These are phyloP conservation scores for Candida adriatica DNA, from an alignment of 805 yeast species.

Conservation along the genomic window DNA sequence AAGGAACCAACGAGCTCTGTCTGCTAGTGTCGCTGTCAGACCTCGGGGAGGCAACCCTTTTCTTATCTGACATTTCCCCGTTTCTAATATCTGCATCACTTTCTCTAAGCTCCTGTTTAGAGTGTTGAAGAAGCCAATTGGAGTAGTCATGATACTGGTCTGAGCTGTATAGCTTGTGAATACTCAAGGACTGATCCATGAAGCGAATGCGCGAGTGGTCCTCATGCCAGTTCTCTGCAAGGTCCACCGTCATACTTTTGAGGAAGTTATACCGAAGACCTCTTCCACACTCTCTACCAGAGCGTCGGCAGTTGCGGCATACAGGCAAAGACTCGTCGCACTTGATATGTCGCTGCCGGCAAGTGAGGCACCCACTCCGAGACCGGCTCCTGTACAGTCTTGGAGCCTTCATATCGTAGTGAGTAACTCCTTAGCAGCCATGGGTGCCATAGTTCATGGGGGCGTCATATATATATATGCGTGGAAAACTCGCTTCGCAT, in stretches of 20 bases:
- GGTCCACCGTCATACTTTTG: conserved; percentile 19
- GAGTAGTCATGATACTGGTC: conserved; percentile 16
- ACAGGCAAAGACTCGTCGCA: conserved; percentile 54
- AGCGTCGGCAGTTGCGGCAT: conserved; percentile 44
- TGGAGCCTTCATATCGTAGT: no score
- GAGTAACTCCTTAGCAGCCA: no score
- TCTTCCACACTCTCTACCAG: conserved; percentile 40
- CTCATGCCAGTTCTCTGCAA: conserved; percentile 2
- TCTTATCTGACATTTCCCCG: conserved; percentile 1
- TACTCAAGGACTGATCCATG: conserved; percentile 18
- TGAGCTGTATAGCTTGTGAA: conserved; percentile 13
- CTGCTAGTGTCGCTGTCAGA: conserved; percentile 13
- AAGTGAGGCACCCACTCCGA: conserved; percentile 47
- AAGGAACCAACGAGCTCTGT: conserved; percentile 2
- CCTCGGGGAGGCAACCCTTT: not conserved
- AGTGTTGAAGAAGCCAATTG: conserved; percentile 13
- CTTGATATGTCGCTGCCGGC: conserved; percentile 54
- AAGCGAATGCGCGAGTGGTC: conserved; percentile 4
- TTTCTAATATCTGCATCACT: conserved; percentile 16
- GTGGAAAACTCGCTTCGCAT: no score
- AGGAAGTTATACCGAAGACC: conserved; percentile 41
- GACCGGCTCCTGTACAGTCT: conserved; percentile 17
- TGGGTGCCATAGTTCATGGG: no score
- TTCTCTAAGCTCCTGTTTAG: conserved; percentile 11
- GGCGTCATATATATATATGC: no score